phyloP scores from a whole-genome alignment of 2,329 filamentous ascomycete species.

The Ceratocystis colombiana region DNA sequence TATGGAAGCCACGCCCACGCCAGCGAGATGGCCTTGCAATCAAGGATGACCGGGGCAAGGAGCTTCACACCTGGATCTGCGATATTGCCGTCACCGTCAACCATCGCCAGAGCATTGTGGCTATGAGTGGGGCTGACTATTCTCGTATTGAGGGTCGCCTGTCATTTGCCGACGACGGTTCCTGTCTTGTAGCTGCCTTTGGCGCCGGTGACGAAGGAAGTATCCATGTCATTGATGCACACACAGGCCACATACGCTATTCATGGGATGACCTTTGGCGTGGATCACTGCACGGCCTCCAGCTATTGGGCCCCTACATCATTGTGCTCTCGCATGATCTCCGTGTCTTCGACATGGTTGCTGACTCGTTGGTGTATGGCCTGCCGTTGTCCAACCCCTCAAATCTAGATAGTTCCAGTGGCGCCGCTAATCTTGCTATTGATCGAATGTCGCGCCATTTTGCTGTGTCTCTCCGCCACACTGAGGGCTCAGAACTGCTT shows the following conservation, averaged over 20 bases:
- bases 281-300: conserved; percentile 55
- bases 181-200: conserved; percentile 62
- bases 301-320: conserved; percentile 62
- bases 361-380: conserved; percentile 61
- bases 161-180: conserved; percentile 74
- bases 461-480: conserved; percentile 47
- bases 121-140: conserved; percentile 30
- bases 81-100: conserved; percentile 46
- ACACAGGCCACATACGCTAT: conserved; percentile 55
- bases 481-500: conserved; percentile 45
- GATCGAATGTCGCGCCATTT: conserved; percentile 57
- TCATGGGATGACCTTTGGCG: conserved; percentile 58
- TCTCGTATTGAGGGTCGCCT: conserved; percentile 49
- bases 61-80: conserved; percentile 65
- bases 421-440: conserved; percentile 59
- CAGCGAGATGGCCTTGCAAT: conserved; percentile 57
- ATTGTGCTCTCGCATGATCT: conserved; percentile 65
- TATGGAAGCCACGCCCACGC: conserved; percentile 69
- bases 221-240: conserved; percentile 66
- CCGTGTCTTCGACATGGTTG: conserved; percentile 73
- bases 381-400: conserved; percentile 41
- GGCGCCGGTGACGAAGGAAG: conserved; percentile 47
- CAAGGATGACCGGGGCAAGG: conserved; percentile 47
- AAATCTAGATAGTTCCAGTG: conserved; percentile 33
- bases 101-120: conserved; percentile 33